Percentiles rank a stretch among this genome's conserved stretches.
Evolutionary conservation across 1,139 yeast genomes (phyloP).

Genomic region (Saccharomyces hybrid): DNA sequence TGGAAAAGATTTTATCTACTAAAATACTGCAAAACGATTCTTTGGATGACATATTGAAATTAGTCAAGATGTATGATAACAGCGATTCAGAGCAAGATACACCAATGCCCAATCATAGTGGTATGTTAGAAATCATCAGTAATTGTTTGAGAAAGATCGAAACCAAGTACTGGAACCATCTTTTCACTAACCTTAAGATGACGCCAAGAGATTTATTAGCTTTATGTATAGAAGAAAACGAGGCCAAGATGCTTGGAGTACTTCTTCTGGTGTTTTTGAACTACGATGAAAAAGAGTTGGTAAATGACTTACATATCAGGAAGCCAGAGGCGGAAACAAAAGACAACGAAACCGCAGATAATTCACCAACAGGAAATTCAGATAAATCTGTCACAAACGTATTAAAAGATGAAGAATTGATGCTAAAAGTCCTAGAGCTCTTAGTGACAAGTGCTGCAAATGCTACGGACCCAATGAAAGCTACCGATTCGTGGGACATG

Average conservation of each 20-base stretch:
- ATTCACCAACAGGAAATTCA: neutral
- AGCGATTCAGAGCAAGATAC: constrained; percentile 8
- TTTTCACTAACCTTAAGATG: constrained; percentile 38
- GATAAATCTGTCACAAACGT: constrained; percentile 13
- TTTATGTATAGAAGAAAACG: constrained; percentile 34
- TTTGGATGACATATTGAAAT: constrained; percentile 42
- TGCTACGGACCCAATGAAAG: constrained; percentile 29
- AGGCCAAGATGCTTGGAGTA: constrained; percentile 41
- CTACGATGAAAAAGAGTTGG: constrained; percentile 28
- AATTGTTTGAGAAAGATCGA: constrained; percentile 63
- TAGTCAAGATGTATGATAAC: constrained; percentile 29
- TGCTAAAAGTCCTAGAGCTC: constrained; percentile 37
- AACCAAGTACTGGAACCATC: constrained; percentile 49
- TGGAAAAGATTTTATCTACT: constrained; percentile 26
- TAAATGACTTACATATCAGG: constrained; percentile 14
- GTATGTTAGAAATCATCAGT: constrained; percentile 43
- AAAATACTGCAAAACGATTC: constrained; percentile 39
- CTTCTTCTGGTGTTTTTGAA: constrained; percentile 41
- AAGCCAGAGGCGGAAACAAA: constrained; percentile 11
- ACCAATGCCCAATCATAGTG: constrained; percentile 19
- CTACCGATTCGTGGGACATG: constrained; percentile 42
- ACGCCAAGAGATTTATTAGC: constrained; percentile 37
- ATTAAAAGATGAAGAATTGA: constrained; percentile 34
- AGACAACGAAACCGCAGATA: constrained; percentile 9
- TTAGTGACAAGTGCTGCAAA: constrained; percentile 32